These are phyloP conservation scores for Bretschneidera sinensis DNA, from an alignment of 345 rosid genomes.

Conservation along the genomic window DNA sequence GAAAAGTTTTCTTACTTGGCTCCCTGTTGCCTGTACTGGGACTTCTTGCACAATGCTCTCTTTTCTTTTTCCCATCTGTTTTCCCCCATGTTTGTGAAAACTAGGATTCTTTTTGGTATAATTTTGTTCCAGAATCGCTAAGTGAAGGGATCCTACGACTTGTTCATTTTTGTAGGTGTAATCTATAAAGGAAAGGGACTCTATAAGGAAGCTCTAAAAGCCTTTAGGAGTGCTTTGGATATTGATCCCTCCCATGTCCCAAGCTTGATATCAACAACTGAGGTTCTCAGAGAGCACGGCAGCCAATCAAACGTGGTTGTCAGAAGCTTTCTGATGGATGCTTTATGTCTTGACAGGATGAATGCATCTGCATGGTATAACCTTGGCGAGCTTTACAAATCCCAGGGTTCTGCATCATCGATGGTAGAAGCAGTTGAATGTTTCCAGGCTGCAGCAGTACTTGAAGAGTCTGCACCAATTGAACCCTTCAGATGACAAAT, in stretches of 20 bases:
- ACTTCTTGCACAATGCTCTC: no score
- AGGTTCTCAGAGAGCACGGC: constrained; percentile 38
- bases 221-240: constrained; percentile 46
- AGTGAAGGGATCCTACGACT: no score
- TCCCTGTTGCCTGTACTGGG: no score
- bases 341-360: constrained; percentile 52
- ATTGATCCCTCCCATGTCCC: constrained; percentile 61
- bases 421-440: constrained; percentile 53
- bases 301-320: constrained; percentile 31
- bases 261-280: constrained; percentile 62
- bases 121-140: no score
- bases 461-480: constrained; percentile 66
- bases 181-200: constrained; percentile 47
- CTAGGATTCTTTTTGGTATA: no score
- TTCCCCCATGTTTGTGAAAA: no score
- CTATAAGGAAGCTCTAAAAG: constrained; percentile 51
- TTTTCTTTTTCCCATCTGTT: no score
- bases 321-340: constrained; percentile 66
- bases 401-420: constrained; percentile 40
- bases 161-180: constrained; percentile 36
- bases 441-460: constrained; percentile 54
- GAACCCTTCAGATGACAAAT: constrained; percentile 69
- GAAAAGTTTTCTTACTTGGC: no score
- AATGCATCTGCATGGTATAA: constrained; percentile 72
- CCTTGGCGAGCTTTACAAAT: constrained; percentile 54